Evolutionary conservation across 345 rosid genomes (phyloP).

Genomic region (Acer negundo): DNA sequence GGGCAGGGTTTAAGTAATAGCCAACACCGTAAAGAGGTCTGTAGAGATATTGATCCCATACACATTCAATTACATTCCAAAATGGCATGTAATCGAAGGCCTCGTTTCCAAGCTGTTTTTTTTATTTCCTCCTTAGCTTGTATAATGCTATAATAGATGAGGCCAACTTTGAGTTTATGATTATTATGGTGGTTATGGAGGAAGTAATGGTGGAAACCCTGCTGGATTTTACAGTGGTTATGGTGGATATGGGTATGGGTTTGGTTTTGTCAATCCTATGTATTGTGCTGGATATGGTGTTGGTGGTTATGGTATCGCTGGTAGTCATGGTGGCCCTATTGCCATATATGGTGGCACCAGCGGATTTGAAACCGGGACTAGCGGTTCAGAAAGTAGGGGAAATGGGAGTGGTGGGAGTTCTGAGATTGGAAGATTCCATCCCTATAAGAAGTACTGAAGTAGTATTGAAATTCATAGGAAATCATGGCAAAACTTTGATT

Average conservation of each 20-base stretch:
- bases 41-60: neutral
- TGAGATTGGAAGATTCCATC: constrained; percentile 35
- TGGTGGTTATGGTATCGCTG: constrained; percentile 11
- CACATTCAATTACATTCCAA: neutral
- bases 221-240: constrained; percentile 48
- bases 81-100: neutral
- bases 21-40: neutral
- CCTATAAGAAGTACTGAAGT: constrained; percentile 48
- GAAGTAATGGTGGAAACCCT: constrained; percentile 38
- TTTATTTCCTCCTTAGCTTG: neutral
- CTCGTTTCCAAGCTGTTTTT: neutral
- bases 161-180: neutral
- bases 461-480: constrained; percentile 17
- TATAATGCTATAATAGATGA: neutral
- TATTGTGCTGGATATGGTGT: constrained; percentile 28
- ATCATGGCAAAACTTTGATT: neutral
- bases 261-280: constrained; percentile 45
- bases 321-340: neutral
- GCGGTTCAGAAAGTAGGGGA: constrained; percentile 27
- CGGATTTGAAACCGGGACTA: neutral
- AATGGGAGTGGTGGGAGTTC: constrained; percentile 34
- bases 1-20: neutral
- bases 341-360: neutral
- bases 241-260: constrained; percentile 52
- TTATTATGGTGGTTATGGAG: constrained; percentile 42